Base-by-base conservation (phyloP, 257 asterid genomes). In the Knoxia roxburghii region DNA sequence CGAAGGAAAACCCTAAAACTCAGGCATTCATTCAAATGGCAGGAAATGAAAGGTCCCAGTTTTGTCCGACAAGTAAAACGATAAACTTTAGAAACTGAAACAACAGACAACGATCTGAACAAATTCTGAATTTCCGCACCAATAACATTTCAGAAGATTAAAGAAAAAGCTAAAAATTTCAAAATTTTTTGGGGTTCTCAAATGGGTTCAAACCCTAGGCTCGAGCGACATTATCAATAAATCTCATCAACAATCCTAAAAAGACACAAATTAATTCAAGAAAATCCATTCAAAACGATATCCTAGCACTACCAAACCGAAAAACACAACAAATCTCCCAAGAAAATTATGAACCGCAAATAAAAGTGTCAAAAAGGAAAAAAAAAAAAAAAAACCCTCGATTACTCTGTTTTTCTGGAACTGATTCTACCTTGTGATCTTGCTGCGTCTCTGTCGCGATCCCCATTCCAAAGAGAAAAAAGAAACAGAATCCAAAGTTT, bases 381-480 rank as follows among this genome's bases (percentile, higher is more conserved):
- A 18, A 17, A 2, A 40, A 18, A 24, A 59, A 41, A 63, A 15
- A 55, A 48, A 67, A 53, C 43, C 32, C 15, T 18, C 11, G 41
- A 24, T 21, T 17, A 11, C 27, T 17, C 9, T 55, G 32, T 40
- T 37, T 37, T 37, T 9, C 41, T 37, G 41, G 6, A 37, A 37
- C 9, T 37, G 41, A 3, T 37, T 32, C 69, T 67, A 89, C 97
- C 94, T 78, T 79, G 52, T 72, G 83, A 23, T 78, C 88, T 58
- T 81, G 82, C 55, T 74, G 80, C 55, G 72, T 68, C 74, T 84
- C 91, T 54, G 76, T 61, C 26, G 78, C 81, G 72, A 83, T 83
- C 82, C 73, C 85, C 97, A 87, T 90, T 50, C 66, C 12, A 6
- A 8, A 37, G 35, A 20, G 65, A 53, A 33, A 45, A 52, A 37